Base-by-base conservation (phyloP, 441 rosid genomes). In the Cnidoscolus chayamansa region DNA sequence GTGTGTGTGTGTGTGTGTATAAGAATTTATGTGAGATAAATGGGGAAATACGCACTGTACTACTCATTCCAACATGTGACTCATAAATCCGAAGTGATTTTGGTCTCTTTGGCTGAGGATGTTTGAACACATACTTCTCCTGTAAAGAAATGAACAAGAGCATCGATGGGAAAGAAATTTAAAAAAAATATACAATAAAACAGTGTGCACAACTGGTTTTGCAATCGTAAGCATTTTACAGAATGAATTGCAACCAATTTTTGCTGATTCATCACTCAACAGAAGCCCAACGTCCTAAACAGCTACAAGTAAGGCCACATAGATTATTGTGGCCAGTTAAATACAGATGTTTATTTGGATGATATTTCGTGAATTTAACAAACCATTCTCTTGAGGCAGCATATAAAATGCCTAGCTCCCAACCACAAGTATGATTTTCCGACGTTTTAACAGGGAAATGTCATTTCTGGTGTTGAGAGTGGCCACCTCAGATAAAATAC, bases 51-150 rank as follows among this genome's bases (percentile, higher is more conserved):
- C 90, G 64, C 63, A 95, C 99, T 82, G 86, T 83, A 84, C 97
- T 95, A 84, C 99, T 95, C 99, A 95, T 95, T 77, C 99, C 99
- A 49, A 95, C 94, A 82, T 95, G 99, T 56, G 98, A 83, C 85
- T 95, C 99, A 64, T 95, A 95, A 71, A 95, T 91, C 78, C 99
- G 87, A 47, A 95, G 91, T 57, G 98, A 91, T 73, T 85, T 85
- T 56, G 99, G 99, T 75, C 61, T 87, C 86, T 78, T 89, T 78
- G 99, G 99, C 72, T 85, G 96, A 73, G 93, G 87, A 83, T 92
- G 92, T 74, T 85, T 87, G 83, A 95, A 93, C 48, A 82, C 82
- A 71, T 95, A 86, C 83, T 86, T 91, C 62, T 88, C 96, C 98
- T 92, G 90, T 48, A 82, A 80, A 78, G 54, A 79, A 67, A 73